Conservation (phyloP, 2,329 filamentous ascomycete genomes). For the Fusarium camptoceras region DNA sequence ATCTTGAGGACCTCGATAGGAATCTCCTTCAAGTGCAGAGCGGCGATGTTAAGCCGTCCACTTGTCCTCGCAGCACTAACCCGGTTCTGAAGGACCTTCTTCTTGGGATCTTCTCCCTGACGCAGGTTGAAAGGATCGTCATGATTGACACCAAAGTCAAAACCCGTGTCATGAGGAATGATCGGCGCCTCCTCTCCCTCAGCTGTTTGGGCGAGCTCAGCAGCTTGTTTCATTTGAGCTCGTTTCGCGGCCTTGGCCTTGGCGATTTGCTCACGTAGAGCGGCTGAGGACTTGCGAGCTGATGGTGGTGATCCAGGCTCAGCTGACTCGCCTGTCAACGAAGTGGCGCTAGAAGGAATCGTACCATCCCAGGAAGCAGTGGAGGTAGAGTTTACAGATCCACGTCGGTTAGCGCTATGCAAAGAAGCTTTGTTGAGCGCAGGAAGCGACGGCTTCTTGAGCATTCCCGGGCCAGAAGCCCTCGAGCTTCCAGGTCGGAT, state of each 20-base stretch:
- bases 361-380: conserved; percentile 49
- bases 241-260: conserved; percentile 88
- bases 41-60: conserved; percentile 89
- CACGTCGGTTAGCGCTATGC: conserved; percentile 18
- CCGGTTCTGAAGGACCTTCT: conserved; percentile 78
- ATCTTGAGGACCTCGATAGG: conserved; percentile 87
- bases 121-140: conserved; percentile 78
- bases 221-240: conserved; percentile 58
- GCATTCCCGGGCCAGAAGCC: conserved; percentile 65
- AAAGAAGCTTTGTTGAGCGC: conserved; percentile 50
- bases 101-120: conserved; percentile 66
- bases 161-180: conserved; percentile 58
- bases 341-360: conserved; percentile 40
- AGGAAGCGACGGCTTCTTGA: conserved; percentile 66
- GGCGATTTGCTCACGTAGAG: conserved; percentile 90
- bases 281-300: conserved; percentile 76
- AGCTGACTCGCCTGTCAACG: conserved; percentile 17
- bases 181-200: conserved; percentile 50
- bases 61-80: conserved; percentile 79
- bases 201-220: conserved; percentile 30
- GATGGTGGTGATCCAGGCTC: conserved; percentile 43
- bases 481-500: conserved; percentile 61
- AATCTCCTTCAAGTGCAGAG: conserved; percentile 81
- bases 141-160: conserved; percentile 64
- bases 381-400: conserved; percentile 31